These are phyloP conservation scores for Helicocarpus griseus DNA, from an alignment of 2,329 filamentous ascomycete genomes.

Conservation along the genomic window DNA sequence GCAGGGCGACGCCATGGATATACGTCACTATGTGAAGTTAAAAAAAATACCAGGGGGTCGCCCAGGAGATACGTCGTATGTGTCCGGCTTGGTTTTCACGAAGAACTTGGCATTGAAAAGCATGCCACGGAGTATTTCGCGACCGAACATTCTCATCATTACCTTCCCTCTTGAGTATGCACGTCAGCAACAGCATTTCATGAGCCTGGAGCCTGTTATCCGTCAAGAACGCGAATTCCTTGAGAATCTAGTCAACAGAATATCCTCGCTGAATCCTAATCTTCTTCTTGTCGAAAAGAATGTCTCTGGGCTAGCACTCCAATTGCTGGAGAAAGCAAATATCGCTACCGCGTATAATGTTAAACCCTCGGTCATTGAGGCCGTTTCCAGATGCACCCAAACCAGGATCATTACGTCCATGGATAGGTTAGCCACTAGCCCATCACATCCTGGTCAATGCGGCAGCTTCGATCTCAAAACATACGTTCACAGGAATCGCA, in stretches of 20 bases:
- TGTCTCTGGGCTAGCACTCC: conserved; percentile 81
- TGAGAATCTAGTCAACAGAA: conserved; percentile 81
- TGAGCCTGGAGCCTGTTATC: conserved; percentile 95
- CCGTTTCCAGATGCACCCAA: conserved; percentile 83
- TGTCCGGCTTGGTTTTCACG: conserved; percentile 92
- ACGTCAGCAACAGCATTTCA: conserved; percentile 85
- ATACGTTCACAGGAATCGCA: conserved; percentile 72
- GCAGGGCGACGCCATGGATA: conserved; percentile 88
- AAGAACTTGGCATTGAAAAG: conserved; percentile 95
- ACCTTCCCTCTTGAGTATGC: conserved; percentile 96
- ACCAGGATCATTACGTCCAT: conserved; percentile 90
- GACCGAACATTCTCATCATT: conserved; percentile 82
- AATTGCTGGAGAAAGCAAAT: conserved; percentile 76
- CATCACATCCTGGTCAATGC: conserved; percentile 67
- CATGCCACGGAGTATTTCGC: conserved; percentile 78
- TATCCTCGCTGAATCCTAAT: conserved; percentile 74
- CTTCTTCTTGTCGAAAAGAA: conserved; percentile 86
- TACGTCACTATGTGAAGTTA: conserved; percentile 91
- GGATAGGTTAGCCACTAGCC: conserved; percentile 75
- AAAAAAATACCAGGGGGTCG: conserved; percentile 91
- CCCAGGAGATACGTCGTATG: conserved; percentile 87
- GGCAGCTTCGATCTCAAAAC: conserved; percentile 92
- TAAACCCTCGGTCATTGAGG: conserved; percentile 89
- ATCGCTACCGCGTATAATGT: conserved; percentile 96
- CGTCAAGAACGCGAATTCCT: conserved; percentile 93